Evolutionary conservation across 2,329 filamentous ascomycete genomes (phyloP), one percentile per base, ranked within the genome.

Genomic region (Fusarium sp.): DNA sequence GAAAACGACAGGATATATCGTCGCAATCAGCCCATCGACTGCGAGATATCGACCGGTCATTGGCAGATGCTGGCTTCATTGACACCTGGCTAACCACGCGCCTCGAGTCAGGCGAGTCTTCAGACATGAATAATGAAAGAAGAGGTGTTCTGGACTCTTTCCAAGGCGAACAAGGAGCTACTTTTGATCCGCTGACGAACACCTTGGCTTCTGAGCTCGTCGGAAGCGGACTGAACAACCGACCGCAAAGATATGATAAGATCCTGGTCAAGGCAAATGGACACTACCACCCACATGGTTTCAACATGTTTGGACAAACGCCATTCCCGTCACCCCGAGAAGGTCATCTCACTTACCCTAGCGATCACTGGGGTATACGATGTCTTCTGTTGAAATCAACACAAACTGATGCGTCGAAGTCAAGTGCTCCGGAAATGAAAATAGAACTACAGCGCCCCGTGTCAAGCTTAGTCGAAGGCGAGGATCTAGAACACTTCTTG

Each of bases 201-300:
- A 75, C 77, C 1, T 80, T 90, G 14, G 89, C 89, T 5, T 82
- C 84, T 2, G 79, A 81, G 13, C 83, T 84, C 6, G 83, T 85
- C 2, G 81, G 81, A 5, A 79, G 75, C 46, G 82, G 83, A 2
- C 77, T 81, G 48, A 83, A 86, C 49, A 84, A 84, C 68, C 82
- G 88, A 21, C 89, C 90, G 3, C 89, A 91, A 72, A 80, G 90
- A 49, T 91, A 91, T 64, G 89, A 91, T 71, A 83, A 89, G 34
- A 88, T 92, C 45, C 77, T 91, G 4, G 77, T 89, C 34, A 85
- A 82, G 23, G 34, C 56, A 25, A 30, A 57, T 45, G 75, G 86
- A 8, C 72, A 77, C 18, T 76, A 86, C 7, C 68, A 61, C 2
- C 75, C 78, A 4, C 65, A 72, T 5, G 75, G 79, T 0, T 90